phyloP scores from a whole-genome alignment of 225 moss, liverwort and hornwort genomes.

The Polytrichum formosum region DNA sequence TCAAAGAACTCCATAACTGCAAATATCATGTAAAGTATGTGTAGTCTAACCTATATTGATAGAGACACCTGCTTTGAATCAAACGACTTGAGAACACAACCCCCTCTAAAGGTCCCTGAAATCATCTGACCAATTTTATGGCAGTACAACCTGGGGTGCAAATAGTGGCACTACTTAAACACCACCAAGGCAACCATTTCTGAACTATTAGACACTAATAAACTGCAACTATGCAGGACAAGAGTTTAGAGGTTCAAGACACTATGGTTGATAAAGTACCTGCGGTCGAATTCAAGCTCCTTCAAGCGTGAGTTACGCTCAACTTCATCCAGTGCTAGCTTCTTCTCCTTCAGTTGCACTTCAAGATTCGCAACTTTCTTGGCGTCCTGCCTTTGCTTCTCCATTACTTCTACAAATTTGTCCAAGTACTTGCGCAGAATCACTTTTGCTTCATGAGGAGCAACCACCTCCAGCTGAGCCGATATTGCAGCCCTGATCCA shows the following conservation, averaged over 20 bases:
- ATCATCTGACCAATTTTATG: no score
- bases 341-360: conserved; percentile 51
- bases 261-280: conserved; percentile 18
- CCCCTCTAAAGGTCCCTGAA: no score
- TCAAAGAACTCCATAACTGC: no score
- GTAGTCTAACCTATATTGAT: no score
- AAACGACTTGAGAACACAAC: no score
- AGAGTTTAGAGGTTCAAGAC: neutral
- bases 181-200: no score
- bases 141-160: no score
- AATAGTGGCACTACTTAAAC: no score
- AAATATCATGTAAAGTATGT: no score
- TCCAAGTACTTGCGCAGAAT: conserved; percentile 46
- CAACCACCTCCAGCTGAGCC: conserved; percentile 40
- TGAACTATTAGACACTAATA: no score
- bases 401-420: conserved; percentile 49
- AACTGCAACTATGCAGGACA: neutral
- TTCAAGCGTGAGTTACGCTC: conserved; percentile 48
- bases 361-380: conserved; percentile 47
- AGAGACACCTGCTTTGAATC: no score
- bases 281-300: conserved; percentile 62
- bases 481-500: conserved; percentile 47
- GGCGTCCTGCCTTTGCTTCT: conserved; percentile 51
- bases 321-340: conserved; percentile 40
- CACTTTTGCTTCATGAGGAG: conserved; percentile 41